These are phyloP conservation scores for Phragmites australis DNA, from an alignment of 176 grass and related monocot species.

Conservation along the genomic window DNA sequence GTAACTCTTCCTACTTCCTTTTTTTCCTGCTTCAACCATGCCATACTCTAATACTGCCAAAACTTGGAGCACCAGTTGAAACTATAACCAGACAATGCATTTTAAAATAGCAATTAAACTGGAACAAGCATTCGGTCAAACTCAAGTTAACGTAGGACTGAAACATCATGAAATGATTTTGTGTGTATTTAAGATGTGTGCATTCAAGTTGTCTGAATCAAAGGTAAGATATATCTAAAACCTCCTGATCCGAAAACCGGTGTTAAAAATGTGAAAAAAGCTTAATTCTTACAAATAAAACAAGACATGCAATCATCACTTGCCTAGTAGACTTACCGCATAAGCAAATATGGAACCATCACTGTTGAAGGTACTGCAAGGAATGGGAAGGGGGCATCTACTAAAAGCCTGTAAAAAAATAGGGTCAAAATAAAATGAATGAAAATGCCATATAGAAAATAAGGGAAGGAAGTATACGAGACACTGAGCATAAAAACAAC, in stretches of 20 bases:
- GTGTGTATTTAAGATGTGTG: neutral
- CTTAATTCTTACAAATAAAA: conserved; percentile 1
- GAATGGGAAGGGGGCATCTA: conserved; percentile 78
- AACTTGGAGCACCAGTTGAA: neutral
- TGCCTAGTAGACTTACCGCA: conserved; percentile 59
- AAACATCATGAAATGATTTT: neutral
- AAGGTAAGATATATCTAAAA: neutral
- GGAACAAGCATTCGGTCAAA: neutral
- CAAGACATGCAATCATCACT: conserved; percentile 5
- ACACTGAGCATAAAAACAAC: conserved; percentile 10
- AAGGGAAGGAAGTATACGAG: neutral
- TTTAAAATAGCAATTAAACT: neutral
- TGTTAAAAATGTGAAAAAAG: neutral
- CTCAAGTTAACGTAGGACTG: neutral
- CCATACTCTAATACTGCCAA: neutral
- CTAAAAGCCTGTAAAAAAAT: conserved; percentile 67
- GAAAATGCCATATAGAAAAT: conserved; percentile 31
- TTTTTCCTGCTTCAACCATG: neutral
- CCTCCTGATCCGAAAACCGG: neutral
- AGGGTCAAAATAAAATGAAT: conserved; percentile 16
- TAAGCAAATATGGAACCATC: conserved; percentile 98
- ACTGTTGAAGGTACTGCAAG: conserved; percentile 90
- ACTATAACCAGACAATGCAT: neutral
- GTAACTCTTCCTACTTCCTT: neutral
- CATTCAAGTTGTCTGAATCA: neutral